Percentiles rank a stretch among this genome's conserved stretches.
Conservation (phyloP, 305 asterid genomes). For the Salvia sclarea region DNA sequence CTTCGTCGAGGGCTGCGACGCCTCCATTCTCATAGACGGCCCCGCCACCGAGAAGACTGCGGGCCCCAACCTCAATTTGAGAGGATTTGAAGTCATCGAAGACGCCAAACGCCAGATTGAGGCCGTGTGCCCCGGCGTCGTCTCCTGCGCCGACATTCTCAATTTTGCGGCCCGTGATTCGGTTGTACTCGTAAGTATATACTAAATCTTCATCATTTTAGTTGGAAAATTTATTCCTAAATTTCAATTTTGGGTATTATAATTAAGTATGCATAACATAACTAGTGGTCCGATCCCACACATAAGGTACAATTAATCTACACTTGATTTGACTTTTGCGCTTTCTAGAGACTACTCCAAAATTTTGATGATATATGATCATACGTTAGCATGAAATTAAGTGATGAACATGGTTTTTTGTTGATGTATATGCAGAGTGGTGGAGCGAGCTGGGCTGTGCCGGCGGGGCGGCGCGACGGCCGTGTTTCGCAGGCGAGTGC, state of each 20-base stretch:
- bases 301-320: too few species aligned
- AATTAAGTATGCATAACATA: too few species aligned
- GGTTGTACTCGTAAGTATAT: constrained; percentile 47
- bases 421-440: constrained; percentile 50
- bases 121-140: constrained; percentile 54
- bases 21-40: constrained; percentile 57
- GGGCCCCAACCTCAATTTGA: constrained; percentile 43
- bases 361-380: too few species aligned
- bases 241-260: too few species aligned
- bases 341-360: too few species aligned
- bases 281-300: too few species aligned
- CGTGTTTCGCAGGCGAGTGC: constrained; percentile 59
- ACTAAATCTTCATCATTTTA: too few species aligned
- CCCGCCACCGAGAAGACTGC: constrained; percentile 56
- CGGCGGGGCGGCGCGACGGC: constrained; percentile 67
- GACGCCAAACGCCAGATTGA: constrained; percentile 65
- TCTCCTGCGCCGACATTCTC: constrained; percentile 77
- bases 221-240: too few species aligned
- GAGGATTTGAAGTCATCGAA: constrained; percentile 65
- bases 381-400: too few species aligned
- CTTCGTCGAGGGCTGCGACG: constrained; percentile 74
- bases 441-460: constrained; percentile 66
- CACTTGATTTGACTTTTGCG: too few species aligned
- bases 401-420: too few species aligned
- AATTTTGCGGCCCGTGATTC: constrained; percentile 77